A percentile compares a stretch with the other conserved stretches of the same genome.
Evolutionary conservation across 2,329 filamentous ascomycete species (phyloP).

Genomic region (Tympanopsis confertula): DNA sequence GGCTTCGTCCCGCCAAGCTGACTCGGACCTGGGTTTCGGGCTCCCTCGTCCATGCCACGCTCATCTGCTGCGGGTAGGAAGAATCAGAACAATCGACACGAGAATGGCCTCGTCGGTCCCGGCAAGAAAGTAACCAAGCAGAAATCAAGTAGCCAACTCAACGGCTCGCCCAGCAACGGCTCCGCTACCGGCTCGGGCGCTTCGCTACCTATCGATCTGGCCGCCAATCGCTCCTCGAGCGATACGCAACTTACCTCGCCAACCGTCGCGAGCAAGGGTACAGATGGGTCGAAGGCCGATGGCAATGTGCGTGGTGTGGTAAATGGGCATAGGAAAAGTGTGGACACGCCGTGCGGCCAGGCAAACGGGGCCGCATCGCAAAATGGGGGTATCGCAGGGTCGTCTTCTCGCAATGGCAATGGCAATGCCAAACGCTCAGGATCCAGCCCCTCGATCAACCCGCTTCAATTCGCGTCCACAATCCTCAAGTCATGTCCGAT

Average conservation of each 20-base stretch:
- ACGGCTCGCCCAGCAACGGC: slow-evolving; percentile 26
- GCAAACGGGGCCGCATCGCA: not conserved
- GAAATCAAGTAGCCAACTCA: slow-evolving; percentile 35
- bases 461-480: slow-evolving; percentile 68
- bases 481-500: slow-evolving; percentile 83
- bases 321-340: not conserved
- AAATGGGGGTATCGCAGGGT: not conserved
- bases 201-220: slow-evolving; percentile 15
- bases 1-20: not conserved
- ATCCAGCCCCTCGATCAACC: slow-evolving; percentile 11
- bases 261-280: not conserved
- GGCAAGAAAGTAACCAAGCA: slow-evolving; percentile 47
- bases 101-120: slow-evolving; percentile 48
- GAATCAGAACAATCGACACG: slow-evolving; percentile 40
- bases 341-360: not conserved
- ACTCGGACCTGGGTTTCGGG: slow-evolving; percentile 1
- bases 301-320: not conserved
- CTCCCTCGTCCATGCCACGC: slow-evolving; percentile 1
- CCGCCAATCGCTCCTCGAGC: slow-evolving; percentile 16
- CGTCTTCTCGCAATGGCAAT: not conserved
- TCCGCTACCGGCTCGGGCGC: slow-evolving; percentile 17
- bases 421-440: not conserved
- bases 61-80: slow-evolving; percentile 1
- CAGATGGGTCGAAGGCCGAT: not conserved
- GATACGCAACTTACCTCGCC: slow-evolving; percentile 8